Conservation (phyloP, 257 asterid species). For the Paraleonurus japonicus region DNA sequence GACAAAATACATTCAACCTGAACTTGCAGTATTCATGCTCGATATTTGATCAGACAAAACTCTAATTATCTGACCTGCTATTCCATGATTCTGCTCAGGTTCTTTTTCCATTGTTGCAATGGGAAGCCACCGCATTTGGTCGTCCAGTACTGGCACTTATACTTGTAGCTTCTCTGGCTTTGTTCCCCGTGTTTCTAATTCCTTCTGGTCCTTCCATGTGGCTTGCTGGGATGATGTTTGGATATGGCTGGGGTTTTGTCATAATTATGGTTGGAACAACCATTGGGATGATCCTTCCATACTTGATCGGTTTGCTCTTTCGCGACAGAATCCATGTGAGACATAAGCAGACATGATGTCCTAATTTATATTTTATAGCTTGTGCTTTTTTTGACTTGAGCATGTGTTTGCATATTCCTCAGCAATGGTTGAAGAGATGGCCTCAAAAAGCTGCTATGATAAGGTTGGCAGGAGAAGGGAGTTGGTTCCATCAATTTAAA, state of each 20-base stretch:
- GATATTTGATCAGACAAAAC: constrained; percentile 2
- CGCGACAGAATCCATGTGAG: constrained; percentile 83
- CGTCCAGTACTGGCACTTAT: constrained; percentile 78
- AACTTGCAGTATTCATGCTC: neutral
- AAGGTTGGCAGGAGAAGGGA: constrained; percentile 87
- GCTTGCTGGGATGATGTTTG: constrained; percentile 96
- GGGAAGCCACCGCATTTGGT: constrained; percentile 95
- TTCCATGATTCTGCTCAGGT: constrained; percentile 50
- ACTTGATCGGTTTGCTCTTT: constrained; percentile 70
- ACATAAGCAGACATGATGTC: neutral
- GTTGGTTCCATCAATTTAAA: constrained; percentile 84
- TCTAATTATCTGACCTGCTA: constrained; percentile 21
- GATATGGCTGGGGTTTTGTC: constrained; percentile 84
- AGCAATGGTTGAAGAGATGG: constrained; percentile 97
- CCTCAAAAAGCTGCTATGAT: constrained; percentile 80
- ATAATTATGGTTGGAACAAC: constrained; percentile 91
- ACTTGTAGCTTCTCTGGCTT: constrained; percentile 75
- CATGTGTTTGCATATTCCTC: constrained; percentile 22
- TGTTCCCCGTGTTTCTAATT: constrained; percentile 76
- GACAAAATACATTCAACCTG: neutral
- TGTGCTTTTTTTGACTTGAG: neutral
- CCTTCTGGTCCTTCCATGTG: constrained; percentile 99
- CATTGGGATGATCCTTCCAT: constrained; percentile 80
- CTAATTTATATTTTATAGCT: constrained; percentile 5
- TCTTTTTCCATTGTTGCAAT: constrained; percentile 69